Conservation (phyloP, 495 filamentous ascomycete genomes). For the Penicillium alfredii region DNA sequence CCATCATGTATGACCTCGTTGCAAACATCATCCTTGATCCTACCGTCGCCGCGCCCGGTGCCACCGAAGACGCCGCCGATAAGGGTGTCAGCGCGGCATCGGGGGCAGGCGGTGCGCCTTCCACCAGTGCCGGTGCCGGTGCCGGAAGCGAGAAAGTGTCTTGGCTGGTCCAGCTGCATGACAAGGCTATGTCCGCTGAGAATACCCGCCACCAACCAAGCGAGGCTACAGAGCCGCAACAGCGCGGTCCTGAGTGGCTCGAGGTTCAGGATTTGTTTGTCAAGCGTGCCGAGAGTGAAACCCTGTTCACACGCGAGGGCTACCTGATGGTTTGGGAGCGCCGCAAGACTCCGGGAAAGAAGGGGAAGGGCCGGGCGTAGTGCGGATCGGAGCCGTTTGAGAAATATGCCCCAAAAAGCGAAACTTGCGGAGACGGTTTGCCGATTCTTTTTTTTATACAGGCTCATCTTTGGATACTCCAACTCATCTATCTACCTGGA, state of each 20-base stretch:
- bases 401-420: too few species aligned
- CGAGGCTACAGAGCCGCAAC: conserved; percentile 25
- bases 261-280: conserved; percentile 94
- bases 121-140: conserved; percentile 37
- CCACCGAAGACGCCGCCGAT: conserved; percentile 69
- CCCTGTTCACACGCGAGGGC: conserved; percentile 85
- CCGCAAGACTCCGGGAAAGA: conserved; percentile 51
- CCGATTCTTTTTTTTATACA: not conserved
- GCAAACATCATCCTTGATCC: conserved; percentile 76
- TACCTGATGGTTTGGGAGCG: conserved; percentile 97
- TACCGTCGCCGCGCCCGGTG: conserved; percentile 72
- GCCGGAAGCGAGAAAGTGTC: conserved; percentile 47
- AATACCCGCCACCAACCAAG: conserved; percentile 27
- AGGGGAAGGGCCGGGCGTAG: conserved; percentile 32
- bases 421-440: not conserved
- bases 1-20: conserved; percentile 92
- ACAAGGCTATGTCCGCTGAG: conserved; percentile 43
- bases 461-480: too few species aligned
- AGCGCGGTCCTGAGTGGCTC: conserved; percentile 66
- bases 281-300: conserved; percentile 75
- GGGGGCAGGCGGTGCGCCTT: conserved; percentile 50
- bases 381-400: conserved; percentile 2
- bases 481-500: not conserved
- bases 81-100: conserved; percentile 69
- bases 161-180: conserved; percentile 53